Evolutionary conservation across 139 green algal genomes (phyloP).

Genomic region (Tetradesmus obliquus): DNA sequence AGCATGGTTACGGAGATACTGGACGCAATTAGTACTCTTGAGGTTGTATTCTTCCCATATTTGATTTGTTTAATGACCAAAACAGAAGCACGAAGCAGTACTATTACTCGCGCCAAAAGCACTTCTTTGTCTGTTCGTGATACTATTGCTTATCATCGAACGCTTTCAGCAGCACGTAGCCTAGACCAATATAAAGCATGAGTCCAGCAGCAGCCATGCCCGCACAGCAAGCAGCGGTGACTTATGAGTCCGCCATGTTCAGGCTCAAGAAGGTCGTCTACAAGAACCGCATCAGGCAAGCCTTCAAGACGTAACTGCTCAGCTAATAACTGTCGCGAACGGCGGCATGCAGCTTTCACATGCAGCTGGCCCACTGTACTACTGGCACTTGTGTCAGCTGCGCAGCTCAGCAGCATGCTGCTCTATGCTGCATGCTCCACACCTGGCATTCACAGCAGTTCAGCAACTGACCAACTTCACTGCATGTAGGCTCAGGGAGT

Average conservation of each 20-base stretch:
- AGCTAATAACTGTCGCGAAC: background rate
- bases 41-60: too few species aligned
- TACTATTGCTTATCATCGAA: background rate
- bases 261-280: slow-evolving; percentile 74
- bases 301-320: background rate
- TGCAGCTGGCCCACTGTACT: background rate
- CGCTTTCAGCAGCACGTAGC: background rate
- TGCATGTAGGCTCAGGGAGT: slow-evolving; percentile 50
- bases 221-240: background rate
- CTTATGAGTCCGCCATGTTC: slow-evolving; percentile 58
- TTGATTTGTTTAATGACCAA: background rate
- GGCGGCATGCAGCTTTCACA: background rate
- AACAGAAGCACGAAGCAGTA: background rate
- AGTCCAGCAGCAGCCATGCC: background rate
- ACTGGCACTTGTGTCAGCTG: background rate
- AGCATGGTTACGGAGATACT: too few species aligned
- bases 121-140: background rate
- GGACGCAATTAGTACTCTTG: too few species aligned
- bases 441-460: background rate
- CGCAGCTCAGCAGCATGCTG: background rate
- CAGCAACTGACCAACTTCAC: background rate
- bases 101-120: background rate
- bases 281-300: slow-evolving; percentile 71
- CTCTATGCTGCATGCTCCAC: background rate
- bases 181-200: background rate